Evolutionary conservation across 2,329 filamentous ascomycete genomes (phyloP).

Genomic region (Rhynchosporium agropyri): DNA sequence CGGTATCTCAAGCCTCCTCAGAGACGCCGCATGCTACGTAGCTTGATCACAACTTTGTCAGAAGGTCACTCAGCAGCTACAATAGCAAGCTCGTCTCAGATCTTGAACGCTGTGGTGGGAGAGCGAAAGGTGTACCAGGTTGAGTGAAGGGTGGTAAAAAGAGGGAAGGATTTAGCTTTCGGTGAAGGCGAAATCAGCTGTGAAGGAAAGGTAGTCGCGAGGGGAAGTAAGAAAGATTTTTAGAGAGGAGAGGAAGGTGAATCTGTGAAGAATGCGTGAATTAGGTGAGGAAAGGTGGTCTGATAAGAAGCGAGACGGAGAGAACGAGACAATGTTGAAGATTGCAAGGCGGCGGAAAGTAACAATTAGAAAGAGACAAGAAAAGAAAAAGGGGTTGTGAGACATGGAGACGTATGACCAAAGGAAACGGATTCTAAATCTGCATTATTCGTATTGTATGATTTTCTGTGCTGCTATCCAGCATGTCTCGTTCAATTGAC

Average conservation of each 20-base stretch:
- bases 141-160: conserved; percentile 17
- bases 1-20: conserved; percentile 15
- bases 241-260: conserved; percentile 1
- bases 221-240: conserved; percentile 17
- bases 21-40: conserved; percentile 16
- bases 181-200: conserved; percentile 25
- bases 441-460: conserved; percentile 36
- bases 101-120: conserved; percentile 15
- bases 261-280: conserved; percentile 1
- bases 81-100: conserved; percentile 19
- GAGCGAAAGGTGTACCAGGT: conserved; percentile 19
- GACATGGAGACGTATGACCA: no score
- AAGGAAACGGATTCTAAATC: conserved; percentile 25
- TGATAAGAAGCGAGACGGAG: no score
- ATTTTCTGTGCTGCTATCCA: conserved; percentile 16
- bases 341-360: no score
- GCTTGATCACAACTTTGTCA: conserved; percentile 15
- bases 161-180: conserved; percentile 17
- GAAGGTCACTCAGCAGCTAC: conserved; percentile 16
- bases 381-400: no score
- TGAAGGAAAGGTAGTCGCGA: conserved; percentile 19
- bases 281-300: background rate
- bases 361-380: no score
- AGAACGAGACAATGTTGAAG: no score
- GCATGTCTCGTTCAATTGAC: conserved; percentile 18